Percentiles rank a stretch among this genome's conserved stretches.
Conservation (phyloP, 108 stramenopile species). For the Skeletonema menzelii region DNA sequence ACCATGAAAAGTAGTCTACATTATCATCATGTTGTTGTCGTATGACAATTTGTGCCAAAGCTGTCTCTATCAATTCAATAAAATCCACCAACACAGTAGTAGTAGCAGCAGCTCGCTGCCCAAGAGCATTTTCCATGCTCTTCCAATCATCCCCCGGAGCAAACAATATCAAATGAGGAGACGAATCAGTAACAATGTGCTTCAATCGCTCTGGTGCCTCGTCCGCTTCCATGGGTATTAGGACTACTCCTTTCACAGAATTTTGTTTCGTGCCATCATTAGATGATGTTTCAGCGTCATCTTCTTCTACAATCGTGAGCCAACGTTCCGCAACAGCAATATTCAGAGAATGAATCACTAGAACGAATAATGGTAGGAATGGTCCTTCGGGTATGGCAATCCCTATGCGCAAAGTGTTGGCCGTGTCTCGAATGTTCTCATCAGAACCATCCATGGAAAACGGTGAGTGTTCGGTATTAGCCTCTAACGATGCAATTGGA, state of each 20-base stretch:
- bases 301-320: neutral
- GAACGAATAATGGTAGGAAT: slow-evolving; percentile 64
- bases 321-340: slow-evolving; percentile 19
- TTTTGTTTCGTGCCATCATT: neutral
- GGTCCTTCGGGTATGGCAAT: slow-evolving; percentile 87
- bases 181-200: slow-evolving; percentile 61
- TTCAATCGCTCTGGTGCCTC: slow-evolving; percentile 65
- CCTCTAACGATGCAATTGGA: neutral
- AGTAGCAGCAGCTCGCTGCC: neutral
- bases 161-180: slow-evolving; percentile 57
- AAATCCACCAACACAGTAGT: slow-evolving; percentile 16
- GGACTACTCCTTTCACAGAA: slow-evolving; percentile 18
- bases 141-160: slow-evolving; percentile 43
- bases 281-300: neutral
- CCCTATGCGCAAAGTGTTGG: slow-evolving; percentile 33
- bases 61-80: slow-evolving; percentile 7
- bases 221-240: slow-evolving; percentile 75
- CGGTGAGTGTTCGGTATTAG: neutral
- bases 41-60: neutral
- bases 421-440: neutral
- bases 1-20: neutral
- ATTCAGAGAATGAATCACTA: slow-evolving; percentile 72
- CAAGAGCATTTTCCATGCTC: slow-evolving; percentile 18
- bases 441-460: neutral
- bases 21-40: no score